Evolutionary conservation across 2,329 filamentous ascomycete genomes (phyloP), one percentile per base, ranked within the genome.

Genomic region (Pestalotiopsis sp.): DNA sequence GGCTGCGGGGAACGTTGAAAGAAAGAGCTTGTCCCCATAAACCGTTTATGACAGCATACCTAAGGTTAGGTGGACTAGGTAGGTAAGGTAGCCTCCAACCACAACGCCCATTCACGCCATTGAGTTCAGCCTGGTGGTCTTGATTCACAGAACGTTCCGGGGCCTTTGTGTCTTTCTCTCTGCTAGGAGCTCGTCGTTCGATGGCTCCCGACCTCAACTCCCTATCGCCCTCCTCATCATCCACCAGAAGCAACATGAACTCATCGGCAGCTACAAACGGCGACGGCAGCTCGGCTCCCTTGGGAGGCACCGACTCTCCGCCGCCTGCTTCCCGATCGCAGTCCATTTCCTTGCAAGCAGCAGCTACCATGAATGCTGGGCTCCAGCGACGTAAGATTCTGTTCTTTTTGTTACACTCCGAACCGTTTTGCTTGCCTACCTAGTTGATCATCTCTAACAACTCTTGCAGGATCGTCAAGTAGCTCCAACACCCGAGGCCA

Each of bases 351-450:
- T 85, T 96, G 10, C 92, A 92, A 76, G 92, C 92, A 64, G 89
- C 92, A 13, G 92, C 92, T 7, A 90, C 91, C 57, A 87, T 94
- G 79, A 95, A 95, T 77, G 91, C 92, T 35, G 89, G 92, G 64
- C 87, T 94, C 35, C 89, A 92, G 72, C 80, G 85, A 76, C 82
- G 88, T 89, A 82, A 60, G 83, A 75, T 63, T 71, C 69, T 35
- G 48, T 35, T 35, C 2, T 11, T 30, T 68, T 17, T 35, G 35
- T 35, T 35, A 35, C 26, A 35, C 64, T 48, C 48, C 22, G 30
- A 39, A 17, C 6, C 58, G 14, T 17, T 10, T n/a, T 40, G 13
- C 57, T 39, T 17, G 13, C 57, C 9, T 48, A 22, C 39, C 44
- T 58, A 17, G 57, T 20, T 39, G 40, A 60, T 11, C 59, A 22